Evolutionary conservation across 108 stramenopile genomes (phyloP), one percentile per base, ranked within the genome.

Genomic region (Cyclotella distinguenda): DNA sequence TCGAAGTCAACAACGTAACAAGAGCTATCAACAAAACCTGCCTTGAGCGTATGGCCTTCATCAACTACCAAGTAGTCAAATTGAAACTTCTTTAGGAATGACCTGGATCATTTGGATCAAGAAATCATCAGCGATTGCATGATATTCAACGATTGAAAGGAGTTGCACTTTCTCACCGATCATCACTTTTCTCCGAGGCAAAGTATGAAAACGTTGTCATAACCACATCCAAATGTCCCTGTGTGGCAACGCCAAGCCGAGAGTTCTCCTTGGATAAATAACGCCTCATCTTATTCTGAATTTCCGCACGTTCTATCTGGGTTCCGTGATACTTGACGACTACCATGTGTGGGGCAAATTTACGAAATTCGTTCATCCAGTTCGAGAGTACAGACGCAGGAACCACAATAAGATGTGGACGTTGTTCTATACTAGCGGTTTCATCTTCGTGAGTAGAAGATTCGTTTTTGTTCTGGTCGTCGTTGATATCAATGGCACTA

Each of bases 361-460:
- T 91, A 59, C 92, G 74, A 50, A 99, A 90, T 72, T 99, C 98
- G 57, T 84, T 70, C 58, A 92, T 86, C 98, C 98, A 99, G 77
- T 99, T 99, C 39, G 90, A 80, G 16, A 99, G 61, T 19, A 94
- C 93, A 0, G 87, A 89, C 13, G 97, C 95, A 25, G 98, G 98
- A 28, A 95, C 98, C 32, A 97, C 86, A 64, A 99, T 92, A 13
- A 99, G 70, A 70, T 99, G 97, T 23, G 87, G 90, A 44, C 77
- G 64, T 25, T 44, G 52, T n/a, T 15, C 23, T 5, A 50, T 10
- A 3, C 53, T 30, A 11, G 18, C 22, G 1, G 13, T 40, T 15
- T 34, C 22, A 9, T 35, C 30, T 18, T 42, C 39, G 12, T 66
- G 27, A 3, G 1, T 18, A 31, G 18, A 47, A 18, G 40, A 40